Evolutionary conservation across 371 early-diverging fungal genomes (phyloP), one percentile per base, ranked within the genome.

Genomic region (Massospora cicadina): DNA sequence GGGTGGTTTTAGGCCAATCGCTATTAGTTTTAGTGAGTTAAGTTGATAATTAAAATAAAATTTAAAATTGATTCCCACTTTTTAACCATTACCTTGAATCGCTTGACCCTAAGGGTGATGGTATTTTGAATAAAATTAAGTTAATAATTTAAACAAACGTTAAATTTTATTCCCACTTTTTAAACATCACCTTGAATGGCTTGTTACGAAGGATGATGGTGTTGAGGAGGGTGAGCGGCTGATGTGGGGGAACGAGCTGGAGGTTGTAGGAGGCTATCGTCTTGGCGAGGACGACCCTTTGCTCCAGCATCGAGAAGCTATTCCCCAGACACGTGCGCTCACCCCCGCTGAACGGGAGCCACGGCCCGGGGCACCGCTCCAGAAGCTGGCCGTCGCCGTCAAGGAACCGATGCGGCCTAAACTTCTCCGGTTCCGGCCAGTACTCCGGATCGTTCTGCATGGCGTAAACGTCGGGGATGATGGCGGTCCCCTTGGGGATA

Each of bases 341-440:
- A 7, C 61, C 61, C 2, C 61, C 61, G 30, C 61, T 33, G 33
- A 60, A 60, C 12, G 61, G 61, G 23, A 57, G 28, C 57, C 57
- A 57, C 12, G 57, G 25, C 23, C 28, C 57, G 10, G 28, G 28
- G 28, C 2, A 21, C 26, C 26, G 10, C 57, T 57, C 57, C 43
- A 43, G 43, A 17, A 17, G 43, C 43, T 43, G 5, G 25, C 57
- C 57, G 28, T 61, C 25, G 33, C 24, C 31, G 54, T 27, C 28
- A 12, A 62, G 23, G 23, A 54, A 78, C 0, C 78, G 61, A 17
- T 68, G 68, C 0, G 78, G 78, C 53, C 60, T 57, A 57, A 75
- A 76, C 24, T 26, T 62, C 1, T 65, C 54, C 10, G 78, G 74
- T 12, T 75, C 58, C 0, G 61, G 27, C 68, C 71, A 76, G 59